Percentiles rank a stretch among this genome's conserved stretches.
These are phyloP conservation scores for Sporodiniella umbellata DNA, from an alignment of 371 early-diverging fungal genomes.

Conservation along the genomic window DNA sequence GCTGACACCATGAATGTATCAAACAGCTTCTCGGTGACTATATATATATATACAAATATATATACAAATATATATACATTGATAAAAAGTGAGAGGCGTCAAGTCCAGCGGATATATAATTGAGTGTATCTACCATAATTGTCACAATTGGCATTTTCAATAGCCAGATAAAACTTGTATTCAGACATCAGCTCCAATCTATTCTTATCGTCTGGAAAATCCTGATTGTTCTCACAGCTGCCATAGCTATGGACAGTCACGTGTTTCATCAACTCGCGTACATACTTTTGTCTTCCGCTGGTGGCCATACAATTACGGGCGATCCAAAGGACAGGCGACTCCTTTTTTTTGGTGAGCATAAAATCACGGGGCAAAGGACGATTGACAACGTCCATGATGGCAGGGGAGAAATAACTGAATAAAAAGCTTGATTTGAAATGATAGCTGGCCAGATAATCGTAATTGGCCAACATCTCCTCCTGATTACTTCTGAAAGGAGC, in stretches of 20 bases:
- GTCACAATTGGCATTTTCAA: slow-evolving; percentile 43
- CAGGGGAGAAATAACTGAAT: slow-evolving; percentile 32
- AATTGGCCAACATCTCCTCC: slow-evolving; percentile 22
- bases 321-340: slow-evolving; percentile 39
- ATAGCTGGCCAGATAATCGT: slow-evolving; percentile 37
- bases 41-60: background rate
- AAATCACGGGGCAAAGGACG: slow-evolving; percentile 34
- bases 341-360: slow-evolving; percentile 23
- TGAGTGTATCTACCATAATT: slow-evolving; percentile 26
- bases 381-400: slow-evolving; percentile 31
- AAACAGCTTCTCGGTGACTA: slow-evolving; percentile 38
- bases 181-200: slow-evolving; percentile 22
- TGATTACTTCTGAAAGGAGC: slow-evolving; percentile 21
- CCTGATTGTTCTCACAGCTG: slow-evolving; percentile 27
- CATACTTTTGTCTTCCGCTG: slow-evolving; percentile 33
- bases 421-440: slow-evolving; percentile 29
- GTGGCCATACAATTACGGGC: slow-evolving; percentile 36
- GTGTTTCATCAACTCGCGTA: slow-evolving; percentile 33
- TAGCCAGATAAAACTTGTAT: slow-evolving; percentile 42
- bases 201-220: slow-evolving; percentile 30
- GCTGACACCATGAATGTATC: slow-evolving; percentile 27
- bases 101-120: background rate
- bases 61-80: background rate
- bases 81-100: too few relatives aligned
- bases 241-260: slow-evolving; percentile 36